Conservation (phyloP, 1,284 basidiomycete genomes). For the Sporisorium graminicola region DNA sequence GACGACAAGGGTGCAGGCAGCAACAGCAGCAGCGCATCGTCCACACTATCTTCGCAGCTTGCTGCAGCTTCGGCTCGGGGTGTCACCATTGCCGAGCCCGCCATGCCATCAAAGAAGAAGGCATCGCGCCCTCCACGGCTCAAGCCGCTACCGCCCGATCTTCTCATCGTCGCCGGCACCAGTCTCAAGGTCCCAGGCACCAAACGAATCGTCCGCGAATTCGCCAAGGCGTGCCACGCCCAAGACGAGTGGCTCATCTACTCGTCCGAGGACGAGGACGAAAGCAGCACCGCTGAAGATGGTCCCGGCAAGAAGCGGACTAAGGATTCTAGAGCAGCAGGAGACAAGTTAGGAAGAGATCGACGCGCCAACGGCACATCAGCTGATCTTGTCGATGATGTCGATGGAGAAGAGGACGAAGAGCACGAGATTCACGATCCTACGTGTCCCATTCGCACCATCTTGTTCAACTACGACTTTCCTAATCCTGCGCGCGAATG, state of each 20-base stretch:
- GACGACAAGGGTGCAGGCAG: constrained; percentile 9
- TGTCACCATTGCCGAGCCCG: constrained; percentile 30
- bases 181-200: constrained; percentile 94
- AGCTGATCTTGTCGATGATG: background rate
- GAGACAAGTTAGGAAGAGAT: constrained; percentile 9
- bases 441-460: constrained; percentile 75
- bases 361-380: constrained; percentile 7
- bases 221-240: constrained; percentile 83
- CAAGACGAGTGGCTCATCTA: constrained; percentile 56
- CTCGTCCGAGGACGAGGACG: constrained; percentile 53
- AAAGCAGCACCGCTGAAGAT: constrained; percentile 49
- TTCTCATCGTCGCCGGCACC: constrained; percentile 95
- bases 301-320: constrained; percentile 34
- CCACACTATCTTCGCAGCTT: constrained; percentile 12
- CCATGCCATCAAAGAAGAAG: constrained; percentile 33
- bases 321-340: constrained; percentile 13
- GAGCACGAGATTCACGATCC: constrained; percentile 55
- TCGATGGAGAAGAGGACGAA: constrained; percentile 27
- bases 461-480: constrained; percentile 91
- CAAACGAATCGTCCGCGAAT: constrained; percentile 91
- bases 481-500: constrained; percentile 86
- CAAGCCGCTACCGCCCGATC: constrained; percentile 77
- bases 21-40: constrained; percentile 12
- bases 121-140: constrained; percentile 44
- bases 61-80: constrained; percentile 19